These are phyloP conservation scores for Ramularia endophylla DNA, from an alignment of 2,329 filamentous ascomycete genomes.

Conservation along the genomic window DNA sequence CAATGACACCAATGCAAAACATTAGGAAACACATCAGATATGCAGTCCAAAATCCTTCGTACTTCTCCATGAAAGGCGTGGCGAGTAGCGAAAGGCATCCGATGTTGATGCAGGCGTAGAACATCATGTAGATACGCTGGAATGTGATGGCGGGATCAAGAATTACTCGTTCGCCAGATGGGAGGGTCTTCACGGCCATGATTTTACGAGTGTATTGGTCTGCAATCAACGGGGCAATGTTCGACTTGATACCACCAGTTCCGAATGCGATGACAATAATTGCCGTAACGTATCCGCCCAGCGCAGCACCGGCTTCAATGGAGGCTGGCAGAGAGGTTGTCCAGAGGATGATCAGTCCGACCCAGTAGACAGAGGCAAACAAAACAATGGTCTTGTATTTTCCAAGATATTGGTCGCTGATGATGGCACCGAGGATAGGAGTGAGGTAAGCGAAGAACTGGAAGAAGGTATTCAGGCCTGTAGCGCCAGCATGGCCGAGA, in stretches of 20 bases:
- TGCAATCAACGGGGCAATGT: conserved; percentile 53
- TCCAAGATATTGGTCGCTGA: conserved; percentile 63
- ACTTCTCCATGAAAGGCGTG: conserved; percentile 62
- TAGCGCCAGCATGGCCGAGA: conserved; percentile 37
- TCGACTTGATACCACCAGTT: conserved; percentile 76
- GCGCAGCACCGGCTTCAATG: conserved; percentile 53
- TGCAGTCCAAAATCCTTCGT: conserved; percentile 61
- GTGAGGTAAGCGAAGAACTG: conserved; percentile 46
- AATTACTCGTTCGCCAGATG: conserved; percentile 40
- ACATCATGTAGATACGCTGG: conserved; percentile 53
- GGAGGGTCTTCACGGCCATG: conserved; percentile 35
- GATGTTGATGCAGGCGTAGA: conserved; percentile 68
- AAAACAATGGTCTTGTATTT: conserved; percentile 65
- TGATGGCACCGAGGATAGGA: conserved; percentile 42
- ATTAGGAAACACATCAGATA: conserved; percentile 57
- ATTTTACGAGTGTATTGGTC: conserved; percentile 42
- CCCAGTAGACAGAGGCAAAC: conserved; percentile 57
- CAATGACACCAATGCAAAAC: conserved; percentile 56
- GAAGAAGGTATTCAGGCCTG: conserved; percentile 42
- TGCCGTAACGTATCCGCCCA: conserved; percentile 59
- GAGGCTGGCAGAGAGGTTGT: conserved; percentile 58
- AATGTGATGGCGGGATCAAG: conserved; percentile 44
- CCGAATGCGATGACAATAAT: conserved; percentile 67
- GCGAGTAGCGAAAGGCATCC: conserved; percentile 63
- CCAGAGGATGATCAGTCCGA: conserved; percentile 62